Evolutionary conservation across 1,284 basidiomycete species (phyloP).

Genomic region (Agaricales sp.): DNA sequence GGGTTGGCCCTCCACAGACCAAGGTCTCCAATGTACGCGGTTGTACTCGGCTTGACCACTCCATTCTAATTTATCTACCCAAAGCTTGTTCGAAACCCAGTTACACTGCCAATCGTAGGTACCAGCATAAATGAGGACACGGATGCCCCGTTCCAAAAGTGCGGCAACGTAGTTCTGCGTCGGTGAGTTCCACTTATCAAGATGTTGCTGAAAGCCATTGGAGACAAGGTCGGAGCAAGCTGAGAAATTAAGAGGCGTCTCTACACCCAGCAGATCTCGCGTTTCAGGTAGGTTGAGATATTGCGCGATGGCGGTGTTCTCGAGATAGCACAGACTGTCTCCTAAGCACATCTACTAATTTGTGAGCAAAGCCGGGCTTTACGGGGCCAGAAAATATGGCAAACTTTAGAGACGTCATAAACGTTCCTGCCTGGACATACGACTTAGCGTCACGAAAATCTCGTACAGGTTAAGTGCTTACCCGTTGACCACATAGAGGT

Average conservation of each 20-base stretch:
- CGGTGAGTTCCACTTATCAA: conserved; percentile 51
- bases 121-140: conserved; percentile 69
- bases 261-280: conserved; percentile 49
- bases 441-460: neutral
- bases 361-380: neutral
- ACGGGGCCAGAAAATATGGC: conserved; percentile 8
- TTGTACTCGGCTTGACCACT: conserved; percentile 43
- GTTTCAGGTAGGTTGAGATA: conserved; percentile 49
- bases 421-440: conserved; percentile 38
- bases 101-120: conserved; percentile 77
- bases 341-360: conserved; percentile 35
- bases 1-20: conserved; percentile 42
- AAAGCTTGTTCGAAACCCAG: conserved; percentile 65
- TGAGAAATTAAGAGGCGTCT: conserved; percentile 41
- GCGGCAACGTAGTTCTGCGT: conserved; percentile 59
- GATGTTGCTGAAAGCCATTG: conserved; percentile 32
- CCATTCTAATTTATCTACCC: conserved; percentile 72
- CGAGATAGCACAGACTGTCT: conserved; percentile 44
- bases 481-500: conserved; percentile 40
- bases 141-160: conserved; percentile 64
- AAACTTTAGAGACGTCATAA: conserved; percentile 65
- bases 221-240: conserved; percentile 47
- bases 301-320: conserved; percentile 35
- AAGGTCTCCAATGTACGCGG: conserved; percentile 41
- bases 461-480: conserved; percentile 16